phyloP scores from a whole-genome alignment of 176 grass and related monocot genomes.

The Tillandsia fasciculata region DNA sequence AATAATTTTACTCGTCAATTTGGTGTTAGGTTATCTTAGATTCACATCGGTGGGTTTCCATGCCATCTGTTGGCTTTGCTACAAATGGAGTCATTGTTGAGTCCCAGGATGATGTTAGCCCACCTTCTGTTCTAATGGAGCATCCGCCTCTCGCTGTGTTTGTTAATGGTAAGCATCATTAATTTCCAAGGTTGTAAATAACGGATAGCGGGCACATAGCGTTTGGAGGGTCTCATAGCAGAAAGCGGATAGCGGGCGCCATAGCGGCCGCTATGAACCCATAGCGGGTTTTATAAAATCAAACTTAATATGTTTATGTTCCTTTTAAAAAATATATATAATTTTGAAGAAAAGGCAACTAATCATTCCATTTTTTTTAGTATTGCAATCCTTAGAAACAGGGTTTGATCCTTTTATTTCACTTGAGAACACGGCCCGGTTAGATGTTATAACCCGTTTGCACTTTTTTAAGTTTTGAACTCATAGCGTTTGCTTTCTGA shows the following conservation, averaged over 20 bases:
- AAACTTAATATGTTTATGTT: too few species aligned
- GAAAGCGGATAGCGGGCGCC: too few species aligned
- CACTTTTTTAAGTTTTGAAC: too few species aligned
- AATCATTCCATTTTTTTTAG: background rate
- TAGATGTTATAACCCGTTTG: too few species aligned
- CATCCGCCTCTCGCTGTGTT: constrained; percentile 93
- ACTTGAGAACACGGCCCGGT: too few species aligned
- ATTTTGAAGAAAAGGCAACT: too few species aligned
- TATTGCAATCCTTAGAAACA: background rate
- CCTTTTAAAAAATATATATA: too few species aligned
- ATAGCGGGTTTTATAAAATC: too few species aligned
- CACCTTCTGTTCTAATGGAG: constrained; percentile 94
- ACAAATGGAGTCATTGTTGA: constrained; percentile 77
- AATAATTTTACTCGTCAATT: constrained; percentile 3
- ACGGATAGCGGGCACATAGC: background rate
- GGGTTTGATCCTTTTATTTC: too few species aligned
- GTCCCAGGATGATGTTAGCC: constrained; percentile 65
- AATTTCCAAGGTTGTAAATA: background rate
- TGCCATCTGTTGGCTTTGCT: constrained; percentile 97
- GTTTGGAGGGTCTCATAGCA: too few species aligned
- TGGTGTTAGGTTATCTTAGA: constrained; percentile 71
- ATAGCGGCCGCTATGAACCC: too few species aligned
- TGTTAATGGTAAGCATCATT: constrained; percentile 67
- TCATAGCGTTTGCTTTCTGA: too few species aligned
- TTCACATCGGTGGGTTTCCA: constrained; percentile 86